Evolutionary conservation across 306 rosid genomes (phyloP).

Genomic region (Abrus precatorius): DNA sequence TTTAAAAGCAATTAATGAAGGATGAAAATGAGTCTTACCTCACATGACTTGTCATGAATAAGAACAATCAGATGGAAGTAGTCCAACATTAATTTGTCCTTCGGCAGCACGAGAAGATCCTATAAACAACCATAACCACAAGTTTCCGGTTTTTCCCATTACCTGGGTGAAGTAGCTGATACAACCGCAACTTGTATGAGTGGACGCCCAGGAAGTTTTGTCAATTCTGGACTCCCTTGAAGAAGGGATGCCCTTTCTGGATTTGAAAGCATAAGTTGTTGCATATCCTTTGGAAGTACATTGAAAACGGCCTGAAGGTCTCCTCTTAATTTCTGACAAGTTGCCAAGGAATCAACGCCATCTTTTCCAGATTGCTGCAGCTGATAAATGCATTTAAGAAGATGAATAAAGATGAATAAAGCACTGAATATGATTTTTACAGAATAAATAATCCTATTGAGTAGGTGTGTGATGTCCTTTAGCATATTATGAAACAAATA

Average conservation of each 20-base stretch:
- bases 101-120: constrained; percentile 16
- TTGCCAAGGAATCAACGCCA: constrained; percentile 39
- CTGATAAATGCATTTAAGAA: constrained; percentile 36
- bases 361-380: constrained; percentile 46
- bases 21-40: constrained; percentile 12
- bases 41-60: constrained; percentile 33
- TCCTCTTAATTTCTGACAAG: constrained; percentile 38
- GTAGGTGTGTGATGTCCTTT: neutral
- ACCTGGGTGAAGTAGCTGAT: constrained; percentile 43
- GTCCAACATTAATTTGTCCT: constrained; percentile 14
- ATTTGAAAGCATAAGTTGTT: constrained; percentile 47
- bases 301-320: constrained; percentile 48
- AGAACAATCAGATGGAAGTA: constrained; percentile 20
- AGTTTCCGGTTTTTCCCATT: constrained; percentile 3
- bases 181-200: constrained; percentile 35
- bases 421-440: neutral
- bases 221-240: constrained; percentile 33
- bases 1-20: constrained; percentile 10
- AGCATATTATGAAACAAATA: constrained; percentile 11
- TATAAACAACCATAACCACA: neutral
- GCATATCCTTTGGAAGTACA: constrained; percentile 50
- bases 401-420: neutral
- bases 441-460: neutral
- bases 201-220: constrained; percentile 42
- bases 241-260: constrained; percentile 51